A percentile compares a stretch with the other conserved stretches of the same genome.
Evolutionary conservation across 164 flowering plant genomes (phyloP).

Genomic region (Brasenia schreberi): DNA sequence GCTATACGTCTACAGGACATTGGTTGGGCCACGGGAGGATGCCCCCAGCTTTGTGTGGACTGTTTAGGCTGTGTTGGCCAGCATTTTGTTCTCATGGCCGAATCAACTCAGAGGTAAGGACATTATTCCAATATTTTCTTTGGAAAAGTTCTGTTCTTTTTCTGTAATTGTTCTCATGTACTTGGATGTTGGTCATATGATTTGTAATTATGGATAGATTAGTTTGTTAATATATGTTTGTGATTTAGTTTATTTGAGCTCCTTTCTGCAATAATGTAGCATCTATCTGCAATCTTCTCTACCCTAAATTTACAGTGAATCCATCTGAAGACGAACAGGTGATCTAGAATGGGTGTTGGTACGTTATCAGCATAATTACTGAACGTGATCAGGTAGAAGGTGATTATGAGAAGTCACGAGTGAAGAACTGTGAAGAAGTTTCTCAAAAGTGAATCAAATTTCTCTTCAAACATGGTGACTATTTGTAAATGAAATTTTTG

Average conservation of each 20-base stretch:
- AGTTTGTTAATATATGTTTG: neutral
- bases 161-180: neutral
- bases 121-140: neutral
- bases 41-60: constrained; percentile 64
- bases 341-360: too few relatives aligned
- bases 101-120: neutral
- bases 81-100: neutral
- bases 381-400: too few relatives aligned
- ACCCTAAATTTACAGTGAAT: too few relatives aligned
- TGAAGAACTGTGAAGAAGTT: too few relatives aligned
- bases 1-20: constrained; percentile 67
- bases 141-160: neutral
- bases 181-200: neutral
- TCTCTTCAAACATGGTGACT: too few relatives aligned
- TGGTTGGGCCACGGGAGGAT: constrained; percentile 61
- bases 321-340: too few relatives aligned
- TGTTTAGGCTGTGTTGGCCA: neutral
- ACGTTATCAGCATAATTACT: too few relatives aligned
- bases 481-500: too few relatives aligned
- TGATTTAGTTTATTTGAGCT: neutral
- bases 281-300: too few relatives aligned
- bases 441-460: too few relatives aligned
- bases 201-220: neutral
- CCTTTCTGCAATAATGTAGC: too few relatives aligned
- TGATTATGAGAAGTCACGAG: too few relatives aligned